Evolutionary conservation across 306 rosid species (phyloP).

Genomic region (Abrus pulchellus): DNA sequence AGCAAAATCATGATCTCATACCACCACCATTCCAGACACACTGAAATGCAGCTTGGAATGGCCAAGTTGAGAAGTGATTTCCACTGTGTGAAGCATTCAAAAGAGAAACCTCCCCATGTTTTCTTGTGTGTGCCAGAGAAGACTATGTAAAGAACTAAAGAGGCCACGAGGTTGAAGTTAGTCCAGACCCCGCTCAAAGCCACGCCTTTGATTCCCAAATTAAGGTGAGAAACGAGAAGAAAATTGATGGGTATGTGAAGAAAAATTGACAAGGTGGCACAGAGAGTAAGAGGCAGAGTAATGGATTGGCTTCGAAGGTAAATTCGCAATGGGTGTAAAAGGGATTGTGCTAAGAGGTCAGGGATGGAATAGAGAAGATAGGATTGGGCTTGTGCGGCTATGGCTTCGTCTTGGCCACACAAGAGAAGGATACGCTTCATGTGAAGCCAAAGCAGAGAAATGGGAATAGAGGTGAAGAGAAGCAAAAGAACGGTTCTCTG

Average conservation of each 20-base stretch:
- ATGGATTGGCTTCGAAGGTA: conserved; percentile 87
- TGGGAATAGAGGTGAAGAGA: conserved; percentile 66
- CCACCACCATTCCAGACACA: conserved; percentile 99
- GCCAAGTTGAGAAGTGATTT: conserved; percentile 70
- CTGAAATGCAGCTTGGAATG: conserved; percentile 91
- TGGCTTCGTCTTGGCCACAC: conserved; percentile 77
- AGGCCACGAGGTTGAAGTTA: conserved; percentile 77
- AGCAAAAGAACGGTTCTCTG: conserved; percentile 80
- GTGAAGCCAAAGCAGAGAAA: conserved; percentile 84
- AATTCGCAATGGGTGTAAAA: conserved; percentile 85
- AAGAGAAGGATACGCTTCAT: conserved; percentile 72
- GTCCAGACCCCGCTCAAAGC: conserved; percentile 82
- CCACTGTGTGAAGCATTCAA: conserved; percentile 77
- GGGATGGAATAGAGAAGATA: conserved; percentile 86
- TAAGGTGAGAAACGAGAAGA: conserved; percentile 68
- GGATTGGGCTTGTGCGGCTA: conserved; percentile 77
- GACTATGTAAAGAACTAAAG: conserved; percentile 68
- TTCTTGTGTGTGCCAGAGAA: conserved; percentile 66
- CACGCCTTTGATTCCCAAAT: conserved; percentile 77
- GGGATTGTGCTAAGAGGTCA: conserved; percentile 82
- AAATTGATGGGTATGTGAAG: conserved; percentile 85
- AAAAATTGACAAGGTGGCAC: conserved; percentile 77
- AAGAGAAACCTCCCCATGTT: conserved; percentile 87
- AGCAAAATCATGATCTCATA: conserved; percentile 89
- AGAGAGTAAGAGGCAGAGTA: conserved; percentile 86